Conservation (phyloP, 345 rosid species). For the Iberis pinnata region DNA sequence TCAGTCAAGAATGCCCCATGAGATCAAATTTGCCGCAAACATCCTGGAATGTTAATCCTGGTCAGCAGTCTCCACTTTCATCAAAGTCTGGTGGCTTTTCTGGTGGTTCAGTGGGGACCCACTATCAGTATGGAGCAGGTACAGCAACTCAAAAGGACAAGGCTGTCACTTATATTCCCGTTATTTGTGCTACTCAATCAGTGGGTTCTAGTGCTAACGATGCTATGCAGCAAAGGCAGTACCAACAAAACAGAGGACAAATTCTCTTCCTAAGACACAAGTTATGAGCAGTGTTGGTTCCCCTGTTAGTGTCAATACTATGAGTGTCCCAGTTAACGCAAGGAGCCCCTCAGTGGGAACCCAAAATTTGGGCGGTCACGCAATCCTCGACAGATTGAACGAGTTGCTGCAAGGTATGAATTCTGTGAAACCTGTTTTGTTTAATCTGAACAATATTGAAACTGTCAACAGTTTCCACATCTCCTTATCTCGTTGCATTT, state of each 20-base stretch:
- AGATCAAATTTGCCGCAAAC: conserved; percentile 56
- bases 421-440: conserved; percentile 3
- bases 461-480: background rate
- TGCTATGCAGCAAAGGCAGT: conserved; percentile 71
- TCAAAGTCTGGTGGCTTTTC: conserved; percentile 96
- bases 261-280: conserved; percentile 62
- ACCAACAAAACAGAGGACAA: conserved; percentile 63
- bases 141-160: conserved; percentile 72
- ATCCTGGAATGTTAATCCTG: conserved; percentile 53
- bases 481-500: conserved; percentile 7
- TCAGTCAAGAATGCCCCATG: conserved; percentile 53
- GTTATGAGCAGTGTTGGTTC: conserved; percentile 80
- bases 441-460: conserved; percentile 1
- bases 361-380: conserved; percentile 54
- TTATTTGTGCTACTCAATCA: conserved; percentile 56
- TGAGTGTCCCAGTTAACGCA: conserved; percentile 53
- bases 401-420: conserved; percentile 57
- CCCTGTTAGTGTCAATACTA: conserved; percentile 82
- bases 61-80: conserved; percentile 86
- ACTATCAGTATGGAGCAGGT: conserved; percentile 71
- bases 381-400: conserved; percentile 67
- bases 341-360: conserved; percentile 78
- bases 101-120: conserved; percentile 71
- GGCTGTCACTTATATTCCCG: conserved; percentile 54
- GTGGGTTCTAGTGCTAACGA: conserved; percentile 73